A percentile compares a stretch with the other conserved stretches of the same genome.
phyloP scores from a whole-genome alignment of 176 grass and related monocot genomes.

The Dendrocalamus sinicus region DNA sequence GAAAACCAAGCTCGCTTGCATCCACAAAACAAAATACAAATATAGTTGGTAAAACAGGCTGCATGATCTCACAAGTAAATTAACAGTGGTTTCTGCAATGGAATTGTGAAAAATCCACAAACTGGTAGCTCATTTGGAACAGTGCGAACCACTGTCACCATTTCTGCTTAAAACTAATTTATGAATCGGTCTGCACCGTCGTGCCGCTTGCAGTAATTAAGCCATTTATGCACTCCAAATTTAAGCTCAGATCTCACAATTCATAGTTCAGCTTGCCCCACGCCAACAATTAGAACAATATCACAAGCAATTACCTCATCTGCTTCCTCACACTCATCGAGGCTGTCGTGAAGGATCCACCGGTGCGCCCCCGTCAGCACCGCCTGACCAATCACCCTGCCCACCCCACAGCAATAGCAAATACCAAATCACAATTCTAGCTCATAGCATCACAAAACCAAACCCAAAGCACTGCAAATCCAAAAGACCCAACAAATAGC shows the following conservation, averaged over 20 bases:
- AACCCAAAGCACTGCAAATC: not conserved
- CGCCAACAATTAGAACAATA: not conserved
- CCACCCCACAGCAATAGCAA: conserved; percentile 9
- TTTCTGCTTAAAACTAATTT: not conserved
- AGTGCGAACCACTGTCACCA: not conserved
- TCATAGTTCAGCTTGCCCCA: not conserved
- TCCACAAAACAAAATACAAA: not conserved
- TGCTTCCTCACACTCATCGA: conserved; percentile 41
- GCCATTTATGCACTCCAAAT: not conserved
- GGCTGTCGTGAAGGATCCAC: conserved; percentile 53
- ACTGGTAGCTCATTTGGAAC: not conserved
- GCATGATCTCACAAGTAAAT: not conserved
- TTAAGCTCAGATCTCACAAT: not conserved
- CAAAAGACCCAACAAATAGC: not conserved
- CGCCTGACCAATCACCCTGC: conserved; percentile 53
- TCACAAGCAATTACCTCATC: conserved; percentile 32
- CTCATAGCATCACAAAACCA: not conserved
- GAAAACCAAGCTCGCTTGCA: not conserved
- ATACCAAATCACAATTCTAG: conserved; percentile 13
- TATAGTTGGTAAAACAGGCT: not conserved
- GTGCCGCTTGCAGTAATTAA: not conserved
- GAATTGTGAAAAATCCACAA: not conserved
- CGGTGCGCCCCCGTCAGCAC: conserved; percentile 42
- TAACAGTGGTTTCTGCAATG: not conserved
- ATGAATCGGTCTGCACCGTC: not conserved